Conservation (phyloP, 345 rosid species). For the Jatropha curcas region DNA sequence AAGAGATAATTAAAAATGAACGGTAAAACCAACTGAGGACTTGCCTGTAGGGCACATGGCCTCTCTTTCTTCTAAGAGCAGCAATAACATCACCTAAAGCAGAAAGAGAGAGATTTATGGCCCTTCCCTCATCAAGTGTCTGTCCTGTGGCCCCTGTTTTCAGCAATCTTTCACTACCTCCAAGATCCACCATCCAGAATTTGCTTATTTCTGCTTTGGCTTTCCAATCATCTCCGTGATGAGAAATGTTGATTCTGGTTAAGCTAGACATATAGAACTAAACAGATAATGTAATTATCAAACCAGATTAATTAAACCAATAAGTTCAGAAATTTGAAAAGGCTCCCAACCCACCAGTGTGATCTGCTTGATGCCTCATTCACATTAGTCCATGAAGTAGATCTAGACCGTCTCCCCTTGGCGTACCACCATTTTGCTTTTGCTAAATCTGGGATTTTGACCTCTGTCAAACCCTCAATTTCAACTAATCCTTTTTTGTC, state of each 20-base stretch:
- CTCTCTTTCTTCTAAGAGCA: conserved; percentile 75
- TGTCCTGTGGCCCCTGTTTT: conserved; percentile 86
- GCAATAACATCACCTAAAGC: conserved; percentile 94
- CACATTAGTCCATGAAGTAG: conserved; percentile 85
- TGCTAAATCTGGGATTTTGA: conserved; percentile 53
- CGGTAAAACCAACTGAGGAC: conserved; percentile 30
- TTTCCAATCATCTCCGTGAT: conserved; percentile 50
- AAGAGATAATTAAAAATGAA: conserved; percentile 9
- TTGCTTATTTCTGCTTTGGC: conserved; percentile 71
- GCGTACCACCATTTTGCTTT: conserved; percentile 82
- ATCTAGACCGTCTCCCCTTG: conserved; percentile 69
- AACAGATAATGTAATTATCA: conserved; percentile 50
- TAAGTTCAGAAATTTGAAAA: conserved; percentile 10
- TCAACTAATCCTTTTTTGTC: conserved; percentile 82
- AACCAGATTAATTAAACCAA: conserved; percentile 27
- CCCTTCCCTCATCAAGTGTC: conserved; percentile 84
- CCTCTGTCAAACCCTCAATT: conserved; percentile 80
- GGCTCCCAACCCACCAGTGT: conserved; percentile 69
- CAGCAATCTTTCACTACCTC: conserved; percentile 86
- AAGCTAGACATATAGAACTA: conserved; percentile 77
- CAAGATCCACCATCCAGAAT: conserved; percentile 97
- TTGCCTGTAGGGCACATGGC: conserved; percentile 94
- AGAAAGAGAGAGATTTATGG: conserved; percentile 93
- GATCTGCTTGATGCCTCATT: conserved; percentile 91
- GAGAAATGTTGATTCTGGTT: conserved; percentile 70